Evolutionary conservation across 2,329 filamentous ascomycete genomes (phyloP).

Genomic region (Metarhizium album): DNA sequence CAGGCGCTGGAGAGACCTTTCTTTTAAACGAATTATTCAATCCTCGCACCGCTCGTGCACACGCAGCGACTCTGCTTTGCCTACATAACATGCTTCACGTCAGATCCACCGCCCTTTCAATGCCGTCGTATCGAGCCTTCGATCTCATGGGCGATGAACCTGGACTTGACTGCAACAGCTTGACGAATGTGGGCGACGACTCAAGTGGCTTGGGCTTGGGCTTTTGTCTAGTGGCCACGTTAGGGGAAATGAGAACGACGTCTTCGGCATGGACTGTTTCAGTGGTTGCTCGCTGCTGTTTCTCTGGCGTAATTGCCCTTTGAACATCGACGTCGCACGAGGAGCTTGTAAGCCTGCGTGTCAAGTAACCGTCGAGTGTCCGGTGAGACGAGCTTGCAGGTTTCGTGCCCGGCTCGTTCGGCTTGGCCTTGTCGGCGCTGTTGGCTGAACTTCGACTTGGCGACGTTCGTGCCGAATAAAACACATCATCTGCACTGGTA

Average conservation of each 20-base stretch:
- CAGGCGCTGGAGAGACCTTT: neutral
- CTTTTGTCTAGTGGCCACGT: neutral
- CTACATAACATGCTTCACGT: constrained; percentile 4
- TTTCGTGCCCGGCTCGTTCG: neutral
- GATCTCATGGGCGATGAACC: neutral
- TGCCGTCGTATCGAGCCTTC: constrained; percentile 18
- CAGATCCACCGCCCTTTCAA: constrained; percentile 16
- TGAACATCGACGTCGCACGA: constrained; percentile 4
- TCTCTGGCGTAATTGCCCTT: neutral
- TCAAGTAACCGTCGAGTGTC: neutral
- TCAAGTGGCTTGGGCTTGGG: neutral
- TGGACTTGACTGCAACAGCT: constrained; percentile 3
- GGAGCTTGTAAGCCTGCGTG: constrained; percentile 5
- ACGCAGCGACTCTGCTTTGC: neutral
- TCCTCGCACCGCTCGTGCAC: neutral
- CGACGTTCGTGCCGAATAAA: neutral
- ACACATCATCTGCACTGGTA: neutral
- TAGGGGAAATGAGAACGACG: neutral
- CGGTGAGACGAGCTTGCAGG: neutral
- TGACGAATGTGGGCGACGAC: constrained; percentile 5
- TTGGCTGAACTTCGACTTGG: neutral
- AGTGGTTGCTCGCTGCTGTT: neutral
- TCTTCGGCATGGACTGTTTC: constrained; percentile 3
- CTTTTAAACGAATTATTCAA: neutral
- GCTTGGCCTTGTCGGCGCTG: neutral